Evolutionary conservation across 2,329 filamentous ascomycete species (phyloP).

Genomic region (Pseudopithomyces maydicus): DNA sequence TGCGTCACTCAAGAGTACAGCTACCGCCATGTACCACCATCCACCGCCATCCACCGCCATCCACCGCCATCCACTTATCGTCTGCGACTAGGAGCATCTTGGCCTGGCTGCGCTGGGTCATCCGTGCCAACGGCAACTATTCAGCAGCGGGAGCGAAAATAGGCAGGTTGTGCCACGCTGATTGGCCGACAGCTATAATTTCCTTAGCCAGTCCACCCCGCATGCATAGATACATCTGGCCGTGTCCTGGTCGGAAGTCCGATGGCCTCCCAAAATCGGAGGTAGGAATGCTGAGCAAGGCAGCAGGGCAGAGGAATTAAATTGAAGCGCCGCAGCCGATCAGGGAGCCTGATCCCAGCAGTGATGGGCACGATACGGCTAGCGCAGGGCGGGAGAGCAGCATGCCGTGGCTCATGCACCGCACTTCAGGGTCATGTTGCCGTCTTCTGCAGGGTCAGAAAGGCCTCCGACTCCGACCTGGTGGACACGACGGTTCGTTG

Average conservation of each 20-base stretch:
- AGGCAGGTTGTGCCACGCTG: neutral
- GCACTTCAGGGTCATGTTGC: constrained; percentile 5
- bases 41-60: too few species aligned
- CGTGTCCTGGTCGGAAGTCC: neutral
- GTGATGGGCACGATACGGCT: constrained; percentile 1
- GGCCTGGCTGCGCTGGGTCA: neutral
- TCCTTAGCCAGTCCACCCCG: neutral
- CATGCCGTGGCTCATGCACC: constrained; percentile 1
- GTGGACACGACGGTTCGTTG: constrained; percentile 1
- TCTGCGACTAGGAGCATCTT: neutral
- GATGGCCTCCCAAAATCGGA: neutral
- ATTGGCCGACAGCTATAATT: neutral
- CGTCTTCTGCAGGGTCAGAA: constrained; percentile 8
- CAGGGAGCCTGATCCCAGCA: neutral
- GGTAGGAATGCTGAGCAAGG: neutral
- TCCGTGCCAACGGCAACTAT: neutral
- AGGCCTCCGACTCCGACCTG: constrained; percentile 4
- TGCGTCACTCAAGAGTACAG: neutral
- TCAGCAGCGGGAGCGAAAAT: neutral
- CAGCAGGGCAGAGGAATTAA: neutral
- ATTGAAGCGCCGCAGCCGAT: constrained; percentile 4
- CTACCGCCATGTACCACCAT: too few species aligned
- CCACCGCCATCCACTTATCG: too few species aligned
- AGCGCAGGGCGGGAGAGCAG: constrained; percentile 7
- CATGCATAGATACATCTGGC: neutral